Base-by-base conservation (phyloP, 495 filamentous ascomycete genomes). In the Aspergillus biplanus region DNA sequence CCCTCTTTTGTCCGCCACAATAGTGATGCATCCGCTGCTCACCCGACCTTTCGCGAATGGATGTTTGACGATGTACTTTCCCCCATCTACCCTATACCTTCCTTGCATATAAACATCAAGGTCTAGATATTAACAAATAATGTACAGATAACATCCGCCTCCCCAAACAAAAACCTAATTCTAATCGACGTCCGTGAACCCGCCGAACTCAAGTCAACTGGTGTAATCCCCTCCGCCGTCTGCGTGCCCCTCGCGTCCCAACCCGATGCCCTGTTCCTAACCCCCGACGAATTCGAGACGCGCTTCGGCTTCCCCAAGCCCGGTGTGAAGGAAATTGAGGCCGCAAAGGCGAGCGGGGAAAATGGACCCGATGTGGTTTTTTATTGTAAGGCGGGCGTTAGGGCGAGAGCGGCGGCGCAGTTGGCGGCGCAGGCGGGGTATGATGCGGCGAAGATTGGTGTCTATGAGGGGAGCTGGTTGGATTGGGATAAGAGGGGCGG, bases 321-420 rank as follows among this genome's bases (percentile, higher is more conserved):
- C 4, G 69, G 58, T 5, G 65, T 58, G 4, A 71, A 64, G 37
- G 59, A 48, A 55, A 39, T 7, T 54, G 57, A 49, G 33, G 33
- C 8, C 15, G 56, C 18, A 16, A n/a, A 4, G 33, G 6, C 13
- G 48, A 33, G 7, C 0, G 27, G 35, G n/a, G 57, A 55, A 9
- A 3, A 13, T 18, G 52, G 34, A 4, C 27, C 56, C 52, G 62
- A 75, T 33, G 76, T 97, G 11, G 86, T 97, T 3, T 95, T 97
- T 68, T 99, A 97, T 73, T 99, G 95, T 75, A 94, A 90, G 78
- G 87, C 92, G 0, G 95, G 95, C 3, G 92, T 97, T 61, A 83
- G 95, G 74, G 90, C 89, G 67, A 73, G 81, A 21, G 85, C 90
- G 5, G 94, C 93, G n/a, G 92, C 93, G 31, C 82, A 86, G 69